Percentiles rank a stretch among this genome's conserved stretches.
phyloP scores from a whole-genome alignment of 179 eudicot species.

The Gypsophila paniculata region DNA sequence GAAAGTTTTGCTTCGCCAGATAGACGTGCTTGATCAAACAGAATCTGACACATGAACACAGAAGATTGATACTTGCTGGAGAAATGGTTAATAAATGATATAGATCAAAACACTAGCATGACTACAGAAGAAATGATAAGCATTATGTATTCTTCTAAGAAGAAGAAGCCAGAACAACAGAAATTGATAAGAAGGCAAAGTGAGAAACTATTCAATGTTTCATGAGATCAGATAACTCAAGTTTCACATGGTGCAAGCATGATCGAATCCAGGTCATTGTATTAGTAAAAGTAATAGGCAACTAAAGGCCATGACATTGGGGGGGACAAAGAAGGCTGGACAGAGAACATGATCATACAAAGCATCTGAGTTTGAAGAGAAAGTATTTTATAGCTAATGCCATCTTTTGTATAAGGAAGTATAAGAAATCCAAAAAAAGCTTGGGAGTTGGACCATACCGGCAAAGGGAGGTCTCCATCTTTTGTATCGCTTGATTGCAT shows the following conservation, averaged over 20 bases:
- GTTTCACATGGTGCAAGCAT: background rate
- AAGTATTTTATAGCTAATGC: background rate
- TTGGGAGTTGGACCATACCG: slow-evolving; percentile 41
- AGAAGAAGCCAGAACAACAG: background rate
- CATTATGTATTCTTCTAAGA: background rate
- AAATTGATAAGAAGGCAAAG: no score
- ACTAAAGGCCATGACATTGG: background rate
- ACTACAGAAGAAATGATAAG: background rate
- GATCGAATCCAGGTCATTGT: background rate
- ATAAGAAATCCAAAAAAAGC: background rate
- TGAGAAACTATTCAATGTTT: background rate
- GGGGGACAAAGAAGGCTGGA: background rate
- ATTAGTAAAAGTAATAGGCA: background rate
- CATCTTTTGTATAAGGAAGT: background rate
- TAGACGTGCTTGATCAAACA: slow-evolving; percentile 54
- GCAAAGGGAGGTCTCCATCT: slow-evolving; percentile 66
- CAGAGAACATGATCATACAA: background rate
- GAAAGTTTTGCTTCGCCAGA: slow-evolving; percentile 79
- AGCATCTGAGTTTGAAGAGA: background rate
- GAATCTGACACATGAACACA: slow-evolving; percentile 45
- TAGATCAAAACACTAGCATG: background rate
- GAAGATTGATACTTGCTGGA: slow-evolving; percentile 7
- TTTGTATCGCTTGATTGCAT: slow-evolving; percentile 45
- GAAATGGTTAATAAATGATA: slow-evolving; percentile 1
- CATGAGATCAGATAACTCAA: background rate